Evolutionary conservation across 257 asterid genomes (phyloP).

Genomic region (Catharanthus roseus): DNA sequence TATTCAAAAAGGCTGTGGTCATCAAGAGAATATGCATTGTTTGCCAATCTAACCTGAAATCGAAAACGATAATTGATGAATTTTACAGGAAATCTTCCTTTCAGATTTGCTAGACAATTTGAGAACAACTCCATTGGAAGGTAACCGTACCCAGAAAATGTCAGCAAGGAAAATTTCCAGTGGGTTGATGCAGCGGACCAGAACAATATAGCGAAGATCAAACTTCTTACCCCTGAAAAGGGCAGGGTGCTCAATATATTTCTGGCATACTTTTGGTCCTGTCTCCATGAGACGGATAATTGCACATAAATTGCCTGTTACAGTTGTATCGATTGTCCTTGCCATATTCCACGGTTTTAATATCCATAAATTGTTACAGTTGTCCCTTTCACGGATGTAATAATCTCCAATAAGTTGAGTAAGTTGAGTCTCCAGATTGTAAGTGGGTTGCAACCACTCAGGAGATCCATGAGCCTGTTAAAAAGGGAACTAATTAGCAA

Average conservation of each 20-base stretch:
- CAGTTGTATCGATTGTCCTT: constrained; percentile 88
- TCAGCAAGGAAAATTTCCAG: constrained; percentile 77
- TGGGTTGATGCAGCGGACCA: constrained; percentile 77
- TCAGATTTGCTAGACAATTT: background rate
- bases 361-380: constrained; percentile 77
- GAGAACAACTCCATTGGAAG: background rate
- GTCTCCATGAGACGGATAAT: constrained; percentile 98
- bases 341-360: constrained; percentile 99
- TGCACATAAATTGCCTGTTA: constrained; percentile 66
- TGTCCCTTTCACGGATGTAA: constrained; percentile 52
- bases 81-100: background rate
- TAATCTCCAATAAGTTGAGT: constrained; percentile 77
- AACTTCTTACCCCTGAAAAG: constrained; percentile 84
- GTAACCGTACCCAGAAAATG: constrained; percentile 72
- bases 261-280: constrained; percentile 94
- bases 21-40: constrained; percentile 73
- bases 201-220: constrained; percentile 81
- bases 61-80: background rate
- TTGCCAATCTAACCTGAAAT: constrained; percentile 86
- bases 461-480: constrained; percentile 83
- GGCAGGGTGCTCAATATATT: constrained; percentile 94
- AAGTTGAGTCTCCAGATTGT: constrained; percentile 91
- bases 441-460: constrained; percentile 90
- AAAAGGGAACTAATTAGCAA: constrained; percentile 21
- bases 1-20: constrained; percentile 73